Conservation (phyloP, 2,329 filamentous ascomycete genomes). For the Cytospora schulzeri region DNA sequence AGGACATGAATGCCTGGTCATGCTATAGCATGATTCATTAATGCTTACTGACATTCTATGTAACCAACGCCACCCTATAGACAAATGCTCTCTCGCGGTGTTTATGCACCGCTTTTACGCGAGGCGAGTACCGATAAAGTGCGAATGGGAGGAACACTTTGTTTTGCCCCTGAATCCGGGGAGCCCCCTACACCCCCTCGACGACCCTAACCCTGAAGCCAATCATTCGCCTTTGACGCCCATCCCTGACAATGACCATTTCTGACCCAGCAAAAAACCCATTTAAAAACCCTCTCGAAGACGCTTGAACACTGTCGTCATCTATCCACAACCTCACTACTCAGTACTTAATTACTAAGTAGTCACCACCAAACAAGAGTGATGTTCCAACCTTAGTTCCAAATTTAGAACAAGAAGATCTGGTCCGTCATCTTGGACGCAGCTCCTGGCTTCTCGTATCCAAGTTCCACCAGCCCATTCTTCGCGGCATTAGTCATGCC, state of each 20-base stretch:
- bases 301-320: neutral
- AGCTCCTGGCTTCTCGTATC: conserved; percentile 53
- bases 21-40: neutral
- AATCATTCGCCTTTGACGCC: neutral
- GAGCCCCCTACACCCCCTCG: neutral
- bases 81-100: neutral
- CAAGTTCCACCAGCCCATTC: conserved; percentile 50
- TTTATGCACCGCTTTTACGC: neutral
- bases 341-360: too few relatives aligned
- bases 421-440: conserved; percentile 56
- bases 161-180: neutral
- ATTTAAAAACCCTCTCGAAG: neutral
- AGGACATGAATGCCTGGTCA: neutral
- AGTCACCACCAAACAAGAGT: too few relatives aligned
- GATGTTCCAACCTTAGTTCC: too few relatives aligned
- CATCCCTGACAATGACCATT: too few relatives aligned
- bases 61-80: neutral
- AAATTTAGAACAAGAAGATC: conserved; percentile 54
- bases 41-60: neutral
- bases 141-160: neutral
- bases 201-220: neutral
- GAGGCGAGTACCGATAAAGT: too few relatives aligned
- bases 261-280: neutral
- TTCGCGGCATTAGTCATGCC: conserved; percentile 61
- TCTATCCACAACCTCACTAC: neutral